phyloP scores from a whole-genome alignment of 345 rosid genomes.

The Carallia brachiata region DNA sequence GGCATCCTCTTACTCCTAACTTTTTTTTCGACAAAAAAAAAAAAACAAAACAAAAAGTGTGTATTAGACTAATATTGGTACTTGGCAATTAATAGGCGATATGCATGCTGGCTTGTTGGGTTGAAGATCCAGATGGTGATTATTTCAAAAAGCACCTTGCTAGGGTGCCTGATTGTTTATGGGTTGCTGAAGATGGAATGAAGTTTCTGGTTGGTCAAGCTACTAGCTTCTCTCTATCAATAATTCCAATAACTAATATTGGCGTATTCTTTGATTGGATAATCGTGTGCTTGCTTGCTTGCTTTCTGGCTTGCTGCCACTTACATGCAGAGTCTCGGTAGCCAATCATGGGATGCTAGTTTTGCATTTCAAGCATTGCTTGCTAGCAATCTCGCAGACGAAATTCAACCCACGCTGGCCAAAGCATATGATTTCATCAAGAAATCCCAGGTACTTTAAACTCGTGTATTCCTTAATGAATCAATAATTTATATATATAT shows the following conservation, averaged over 20 bases:
- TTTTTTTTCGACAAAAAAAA: too few species aligned
- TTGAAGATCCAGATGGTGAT: constrained; percentile 55
- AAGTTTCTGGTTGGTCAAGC: constrained; percentile 42
- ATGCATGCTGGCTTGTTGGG: constrained; percentile 66
- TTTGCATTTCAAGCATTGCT: constrained; percentile 42
- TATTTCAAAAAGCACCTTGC: constrained; percentile 55
- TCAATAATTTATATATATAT: too few species aligned
- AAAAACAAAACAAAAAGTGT: background rate
- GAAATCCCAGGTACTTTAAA: constrained; percentile 41
- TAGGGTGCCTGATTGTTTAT: constrained; percentile 45
- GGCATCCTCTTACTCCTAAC: too few species aligned
- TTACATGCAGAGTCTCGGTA: constrained; percentile 41
- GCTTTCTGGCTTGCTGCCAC: too few species aligned
- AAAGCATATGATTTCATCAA: constrained; percentile 40
- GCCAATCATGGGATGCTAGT: constrained; percentile 58
- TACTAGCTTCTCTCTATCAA: too few species aligned
- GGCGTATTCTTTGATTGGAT: too few species aligned
- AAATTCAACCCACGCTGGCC: constrained; percentile 31
- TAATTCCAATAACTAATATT: too few species aligned
- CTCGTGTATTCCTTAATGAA: too few species aligned
- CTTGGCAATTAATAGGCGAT: constrained; percentile 26
- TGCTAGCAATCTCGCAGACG: constrained; percentile 35
- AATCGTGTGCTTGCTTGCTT: too few species aligned
- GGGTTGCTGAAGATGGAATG: constrained; percentile 74
- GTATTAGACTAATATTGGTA: background rate